Percentiles rank a stretch among this genome's conserved stretches.
Conservation (phyloP, 2,329 filamentous ascomycete species). For the Scytalidium lignicola region DNA sequence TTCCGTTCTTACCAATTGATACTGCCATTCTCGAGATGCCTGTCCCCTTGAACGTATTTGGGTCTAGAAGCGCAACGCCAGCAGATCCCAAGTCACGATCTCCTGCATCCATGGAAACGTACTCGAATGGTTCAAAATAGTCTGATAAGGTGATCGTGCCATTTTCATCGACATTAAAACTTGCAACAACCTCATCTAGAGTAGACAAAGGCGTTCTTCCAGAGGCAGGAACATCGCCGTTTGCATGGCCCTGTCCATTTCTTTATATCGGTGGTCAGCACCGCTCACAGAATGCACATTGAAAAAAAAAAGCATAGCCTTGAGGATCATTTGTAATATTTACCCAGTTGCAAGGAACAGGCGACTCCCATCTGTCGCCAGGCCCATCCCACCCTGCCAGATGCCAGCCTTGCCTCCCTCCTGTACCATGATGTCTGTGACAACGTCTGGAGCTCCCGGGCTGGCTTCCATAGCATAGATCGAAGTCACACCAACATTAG, state of each 20-base stretch:
- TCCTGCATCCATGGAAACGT: constrained; percentile 42
- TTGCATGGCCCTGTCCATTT: constrained; percentile 29
- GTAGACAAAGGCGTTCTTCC: constrained; percentile 29
- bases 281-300: constrained; percentile 10
- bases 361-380: constrained; percentile 27
- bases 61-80: constrained; percentile 38
- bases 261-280: constrained; percentile 17
- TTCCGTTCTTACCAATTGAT: constrained; percentile 46
- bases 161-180: constrained; percentile 35
- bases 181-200: constrained; percentile 40
- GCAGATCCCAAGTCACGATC: constrained; percentile 45
- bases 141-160: constrained; percentile 43
- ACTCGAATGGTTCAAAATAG: constrained; percentile 52
- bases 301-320: background rate
- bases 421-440: constrained; percentile 24
- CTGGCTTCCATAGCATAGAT: constrained; percentile 37
- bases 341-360: constrained; percentile 27
- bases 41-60: constrained; percentile 37
- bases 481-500: constrained; percentile 27
- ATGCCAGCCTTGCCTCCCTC: constrained; percentile 35
- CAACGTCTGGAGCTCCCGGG: constrained; percentile 30
- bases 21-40: constrained; percentile 42
- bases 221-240: constrained; percentile 30
- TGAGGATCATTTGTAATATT: constrained; percentile 5
- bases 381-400: constrained; percentile 32